phyloP scores from a whole-genome alignment of 75 land plant species.

The Cunninghamia lanceolata region DNA sequence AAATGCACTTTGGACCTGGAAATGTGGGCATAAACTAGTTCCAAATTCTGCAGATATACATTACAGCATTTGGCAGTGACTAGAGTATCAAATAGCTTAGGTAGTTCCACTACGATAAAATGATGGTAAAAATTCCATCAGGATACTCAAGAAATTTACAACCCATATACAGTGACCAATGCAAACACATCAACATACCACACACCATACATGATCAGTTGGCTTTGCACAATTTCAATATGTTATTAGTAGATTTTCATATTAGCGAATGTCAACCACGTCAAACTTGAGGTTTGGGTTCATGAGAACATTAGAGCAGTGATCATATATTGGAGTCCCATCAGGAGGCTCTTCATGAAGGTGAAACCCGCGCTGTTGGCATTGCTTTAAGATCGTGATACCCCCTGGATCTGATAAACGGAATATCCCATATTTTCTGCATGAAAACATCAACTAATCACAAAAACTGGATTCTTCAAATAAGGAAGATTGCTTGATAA shows the following conservation, averaged over 20 bases:
- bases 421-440: constrained; percentile 68
- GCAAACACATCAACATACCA: background rate
- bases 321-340: constrained; percentile 81
- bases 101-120: background rate
- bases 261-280: constrained; percentile 71
- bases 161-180: background rate
- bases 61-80: background rate
- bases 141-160: background rate
- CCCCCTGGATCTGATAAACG: constrained; percentile 78
- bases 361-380: constrained; percentile 88
- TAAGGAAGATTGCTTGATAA: background rate
- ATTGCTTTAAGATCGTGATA: constrained; percentile 64
- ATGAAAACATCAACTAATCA: constrained; percentile 33
- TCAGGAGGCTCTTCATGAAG: constrained; percentile 81
- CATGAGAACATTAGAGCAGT: constrained; percentile 80
- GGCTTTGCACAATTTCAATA: background rate
- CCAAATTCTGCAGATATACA: background rate
- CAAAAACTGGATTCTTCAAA: constrained; percentile 32
- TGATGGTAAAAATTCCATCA: background rate
- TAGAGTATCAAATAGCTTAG: background rate
- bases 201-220: background rate
- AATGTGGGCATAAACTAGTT: background rate
- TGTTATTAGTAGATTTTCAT: background rate
- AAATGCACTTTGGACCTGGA: background rate
- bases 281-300: constrained; percentile 64